Evolutionary conservation across 148 eudicot genomes (phyloP), one percentile per base, ranked within the genome.

Genomic region (Cornus florida): DNA sequence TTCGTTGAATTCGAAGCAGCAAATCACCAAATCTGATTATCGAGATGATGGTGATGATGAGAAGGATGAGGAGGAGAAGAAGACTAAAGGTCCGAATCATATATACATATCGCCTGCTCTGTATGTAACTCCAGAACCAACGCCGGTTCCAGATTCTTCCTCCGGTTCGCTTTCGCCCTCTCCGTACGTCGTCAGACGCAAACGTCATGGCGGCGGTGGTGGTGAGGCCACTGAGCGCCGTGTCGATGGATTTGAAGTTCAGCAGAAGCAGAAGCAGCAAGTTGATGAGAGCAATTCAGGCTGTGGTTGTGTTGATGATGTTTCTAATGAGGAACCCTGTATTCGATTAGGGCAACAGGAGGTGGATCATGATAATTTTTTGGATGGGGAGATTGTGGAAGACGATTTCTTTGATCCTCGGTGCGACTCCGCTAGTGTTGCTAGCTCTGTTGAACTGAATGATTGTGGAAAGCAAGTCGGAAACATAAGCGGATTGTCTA

Each of bases 111-210:
- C 88, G 7, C 91, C 91, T 38, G 85, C 82, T 64, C 69, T 89
- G 35, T 87, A 86, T 33, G 28, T 46, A 7, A 89, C 91, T 23
- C 91, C 91, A 12, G 83, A 73, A 6, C 88, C 84, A 1, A 66
- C 87, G 69, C 89, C 89, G 6, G 79, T 89, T n/a, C 79, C 86
- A 1, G 83, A 46, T 68, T 76, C 83, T 3, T 59, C 74, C 16
- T 67, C 69, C 23, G 83, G 71, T 9, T 82, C 86, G 38, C 13
- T n/a, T 2, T 88, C 89, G 1, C 91, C 91, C 13, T 86, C 89
- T 0, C 91, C 91, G 1, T 89, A 86, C 62, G 80, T 89, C 14
- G 84, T 80, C 19, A 89, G 84, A 70, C 85, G 81, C 41, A 89
- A 89, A 79, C 85, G 91, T 11, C 88, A 89, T 66, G 77, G 89